Evolutionary conservation across 768 basidiomycete genomes (phyloP).

Genomic region (Lactarius evosmus): DNA sequence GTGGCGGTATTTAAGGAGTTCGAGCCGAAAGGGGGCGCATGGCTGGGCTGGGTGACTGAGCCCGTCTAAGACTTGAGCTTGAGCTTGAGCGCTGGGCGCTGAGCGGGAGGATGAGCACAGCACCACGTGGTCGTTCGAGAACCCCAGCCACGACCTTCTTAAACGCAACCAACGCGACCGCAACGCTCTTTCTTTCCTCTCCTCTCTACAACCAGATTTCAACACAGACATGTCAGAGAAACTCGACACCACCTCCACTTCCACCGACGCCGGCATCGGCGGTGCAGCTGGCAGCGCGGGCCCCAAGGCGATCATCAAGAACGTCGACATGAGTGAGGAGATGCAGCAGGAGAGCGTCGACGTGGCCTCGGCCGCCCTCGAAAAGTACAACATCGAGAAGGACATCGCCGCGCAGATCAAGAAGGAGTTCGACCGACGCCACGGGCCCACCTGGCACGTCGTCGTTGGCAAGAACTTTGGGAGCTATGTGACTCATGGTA

Average conservation of each 20-base stretch:
- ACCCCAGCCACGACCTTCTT: not conserved
- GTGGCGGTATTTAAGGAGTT: not conserved
- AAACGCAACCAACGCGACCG: not conserved
- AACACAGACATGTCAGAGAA: slow-evolving; percentile 39
- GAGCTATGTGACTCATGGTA: slow-evolving; percentile 96
- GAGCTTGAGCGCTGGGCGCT: too few relatives aligned
- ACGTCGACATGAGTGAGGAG: slow-evolving; percentile 94
- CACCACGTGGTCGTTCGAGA: slow-evolving; percentile 3
- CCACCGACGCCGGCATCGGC: slow-evolving; percentile 50
- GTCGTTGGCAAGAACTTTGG: slow-evolving; percentile 99
- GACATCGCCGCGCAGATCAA: slow-evolving; percentile 98
- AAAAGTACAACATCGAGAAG: slow-evolving; percentile 93
- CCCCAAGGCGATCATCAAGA: slow-evolving; percentile 91
- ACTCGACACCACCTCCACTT: slow-evolving; percentile 55
- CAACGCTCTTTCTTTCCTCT: not conserved
- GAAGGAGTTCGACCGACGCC: slow-evolving; percentile 92
- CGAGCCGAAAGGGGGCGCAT: not conserved
- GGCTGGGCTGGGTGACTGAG: not conserved
- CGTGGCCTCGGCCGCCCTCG: slow-evolving; percentile 78
- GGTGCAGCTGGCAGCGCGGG: slow-evolving; percentile 34
- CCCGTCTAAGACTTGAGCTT: too few relatives aligned
- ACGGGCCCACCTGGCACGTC: slow-evolving; percentile 96
- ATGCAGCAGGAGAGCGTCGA: slow-evolving; percentile 96
- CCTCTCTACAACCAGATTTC: not conserved
- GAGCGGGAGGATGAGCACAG: slow-evolving; percentile 4